These are phyloP conservation scores for Quercus phellos DNA, from an alignment of 331 rosid species.

Conservation along the genomic window DNA sequence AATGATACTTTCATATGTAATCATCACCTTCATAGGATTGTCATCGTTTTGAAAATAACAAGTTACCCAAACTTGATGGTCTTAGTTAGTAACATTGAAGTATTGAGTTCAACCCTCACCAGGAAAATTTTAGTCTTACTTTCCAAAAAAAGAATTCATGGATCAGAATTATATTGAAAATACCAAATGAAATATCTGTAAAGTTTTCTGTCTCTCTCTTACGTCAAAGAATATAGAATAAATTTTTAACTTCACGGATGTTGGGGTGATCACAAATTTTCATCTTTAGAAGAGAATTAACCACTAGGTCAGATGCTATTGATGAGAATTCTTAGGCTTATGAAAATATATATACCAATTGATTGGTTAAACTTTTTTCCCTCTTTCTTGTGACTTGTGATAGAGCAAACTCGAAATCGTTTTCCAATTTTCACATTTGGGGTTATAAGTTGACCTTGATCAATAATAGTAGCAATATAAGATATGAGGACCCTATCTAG, in stretches of 20 bases:
- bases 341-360: background rate
- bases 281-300: background rate
- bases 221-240: background rate
- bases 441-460: conserved; percentile 2
- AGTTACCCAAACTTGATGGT: too few species aligned
- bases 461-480: background rate
- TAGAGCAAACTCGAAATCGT: background rate
- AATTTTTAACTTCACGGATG: background rate
- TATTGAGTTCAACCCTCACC: too few species aligned
- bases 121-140: too few species aligned
- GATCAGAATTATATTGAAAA: too few species aligned
- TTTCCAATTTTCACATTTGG: background rate
- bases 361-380: background rate
- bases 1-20: too few species aligned
- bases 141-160: too few species aligned
- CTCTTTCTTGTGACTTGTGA: background rate
- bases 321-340: too few species aligned
- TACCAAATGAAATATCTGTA: background rate
- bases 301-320: background rate
- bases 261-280: background rate
- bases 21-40: too few species aligned
- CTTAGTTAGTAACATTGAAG: too few species aligned
- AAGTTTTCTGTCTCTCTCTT: background rate
- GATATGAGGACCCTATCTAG: background rate
- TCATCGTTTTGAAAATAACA: too few species aligned